phyloP scores from a whole-genome alignment of 495 filamentous ascomycete species.

The Tuber microsphaerosporum region DNA sequence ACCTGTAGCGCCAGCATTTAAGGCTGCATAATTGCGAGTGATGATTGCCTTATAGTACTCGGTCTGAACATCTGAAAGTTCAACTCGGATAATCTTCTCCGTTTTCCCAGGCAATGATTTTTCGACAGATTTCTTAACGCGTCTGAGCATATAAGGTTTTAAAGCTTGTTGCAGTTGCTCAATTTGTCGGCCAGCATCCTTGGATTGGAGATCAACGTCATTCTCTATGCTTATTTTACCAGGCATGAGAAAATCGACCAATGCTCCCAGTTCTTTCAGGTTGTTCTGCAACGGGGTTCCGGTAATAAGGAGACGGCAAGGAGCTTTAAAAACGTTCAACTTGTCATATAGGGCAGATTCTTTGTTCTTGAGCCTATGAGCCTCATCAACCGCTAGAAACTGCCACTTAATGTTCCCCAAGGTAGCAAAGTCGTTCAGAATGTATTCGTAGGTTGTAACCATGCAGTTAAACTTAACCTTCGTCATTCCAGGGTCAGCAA shows the following conservation, averaged over 20 bases:
- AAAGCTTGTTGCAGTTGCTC: conserved; percentile 48
- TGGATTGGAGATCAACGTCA: conserved; percentile 71
- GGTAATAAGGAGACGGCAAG: conserved; percentile 84
- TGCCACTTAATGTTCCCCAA: conserved; percentile 90
- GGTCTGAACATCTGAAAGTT: conserved; percentile 87
- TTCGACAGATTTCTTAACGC: conserved; percentile 94
- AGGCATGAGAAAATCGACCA: conserved; percentile 93
- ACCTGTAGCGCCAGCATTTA: conserved; percentile 80
- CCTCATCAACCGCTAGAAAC: conserved; percentile 91
- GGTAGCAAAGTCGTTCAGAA: conserved; percentile 68
- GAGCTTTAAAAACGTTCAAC: conserved; percentile 74
- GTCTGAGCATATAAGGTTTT: conserved; percentile 81
- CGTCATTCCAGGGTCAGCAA: conserved; percentile 71
- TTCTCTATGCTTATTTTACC: conserved; percentile 79
- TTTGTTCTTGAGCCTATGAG: conserved; percentile 91
- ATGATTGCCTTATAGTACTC: conserved; percentile 99
- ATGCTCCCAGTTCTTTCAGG: conserved; percentile 77
- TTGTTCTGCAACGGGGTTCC: conserved; percentile 98
- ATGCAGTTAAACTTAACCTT: conserved; percentile 90
- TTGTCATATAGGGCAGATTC: conserved; percentile 85
- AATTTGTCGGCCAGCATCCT: conserved; percentile 58
- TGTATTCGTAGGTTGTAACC: conserved; percentile 93
- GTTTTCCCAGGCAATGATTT: conserved; percentile 92
- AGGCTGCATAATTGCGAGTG: conserved; percentile 87
- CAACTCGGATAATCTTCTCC: conserved; percentile 96